Percentiles rank a stretch among this genome's conserved stretches.
Conservation (phyloP, 768 basidiomycete species). For the Scleroderma bovista region DNA sequence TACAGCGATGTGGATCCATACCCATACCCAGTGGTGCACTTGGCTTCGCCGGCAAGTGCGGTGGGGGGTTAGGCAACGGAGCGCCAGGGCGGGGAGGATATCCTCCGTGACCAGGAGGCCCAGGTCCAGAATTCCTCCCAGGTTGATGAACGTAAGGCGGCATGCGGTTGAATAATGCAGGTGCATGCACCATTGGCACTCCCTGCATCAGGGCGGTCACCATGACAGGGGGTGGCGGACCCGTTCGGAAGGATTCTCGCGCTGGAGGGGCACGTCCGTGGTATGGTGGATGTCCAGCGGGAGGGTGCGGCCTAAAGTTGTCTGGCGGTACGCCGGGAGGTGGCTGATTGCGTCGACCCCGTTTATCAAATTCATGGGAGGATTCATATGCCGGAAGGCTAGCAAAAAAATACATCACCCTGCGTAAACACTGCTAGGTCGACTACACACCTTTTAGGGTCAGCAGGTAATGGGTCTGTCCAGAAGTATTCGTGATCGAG, state of each 20-base stretch:
- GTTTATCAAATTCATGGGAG: slow-evolving; percentile 79
- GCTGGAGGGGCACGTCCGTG: slow-evolving; percentile 35
- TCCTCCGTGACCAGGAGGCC: not conserved
- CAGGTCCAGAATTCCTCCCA: not conserved
- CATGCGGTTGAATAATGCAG: slow-evolving; percentile 5
- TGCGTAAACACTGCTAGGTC: not conserved
- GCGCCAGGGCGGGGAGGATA: not conserved
- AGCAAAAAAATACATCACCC: not conserved
- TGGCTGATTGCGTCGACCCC: slow-evolving; percentile 48
- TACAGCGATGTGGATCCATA: not conserved
- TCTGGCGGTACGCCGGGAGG: slow-evolving; percentile 18
- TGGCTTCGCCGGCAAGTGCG: slow-evolving; percentile 18
- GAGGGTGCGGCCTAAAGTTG: slow-evolving; percentile 16
- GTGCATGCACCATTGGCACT: slow-evolving; percentile 3
- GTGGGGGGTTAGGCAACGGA: slow-evolving; percentile 1
- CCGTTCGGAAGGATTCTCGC: slow-evolving; percentile 29
- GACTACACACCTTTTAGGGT: slow-evolving; percentile 64
- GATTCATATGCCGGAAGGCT: slow-evolving; percentile 76
- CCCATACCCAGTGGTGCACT: slow-evolving; percentile 12
- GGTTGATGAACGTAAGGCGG: slow-evolving; percentile 4
- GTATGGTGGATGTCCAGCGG: slow-evolving; percentile 19
- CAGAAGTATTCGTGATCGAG: slow-evolving; percentile 94
- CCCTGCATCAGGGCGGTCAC: slow-evolving; percentile 28
- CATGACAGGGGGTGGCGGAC: slow-evolving; percentile 22
- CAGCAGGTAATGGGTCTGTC: slow-evolving; percentile 82